These are phyloP conservation scores for Penicillium simplicissimum DNA, from an alignment of 495 filamentous ascomycete species.

Conservation along the genomic window DNA sequence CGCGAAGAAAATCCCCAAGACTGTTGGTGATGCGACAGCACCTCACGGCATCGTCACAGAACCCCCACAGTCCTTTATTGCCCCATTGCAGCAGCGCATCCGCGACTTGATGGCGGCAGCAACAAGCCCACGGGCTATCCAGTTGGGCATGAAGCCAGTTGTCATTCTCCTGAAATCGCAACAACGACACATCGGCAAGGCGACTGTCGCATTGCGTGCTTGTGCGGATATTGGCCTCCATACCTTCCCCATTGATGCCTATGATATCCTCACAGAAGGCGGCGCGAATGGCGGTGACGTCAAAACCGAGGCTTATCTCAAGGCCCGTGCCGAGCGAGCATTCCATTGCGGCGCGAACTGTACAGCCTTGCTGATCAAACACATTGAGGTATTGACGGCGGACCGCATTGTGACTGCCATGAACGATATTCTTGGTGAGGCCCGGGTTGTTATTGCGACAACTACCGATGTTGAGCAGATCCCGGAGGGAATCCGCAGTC, in stretches of 20 bases:
- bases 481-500: constrained; percentile 79
- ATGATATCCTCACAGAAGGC: constrained; percentile 89
- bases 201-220: constrained; percentile 69
- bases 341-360: constrained; percentile 81
- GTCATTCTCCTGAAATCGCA: constrained; percentile 86
- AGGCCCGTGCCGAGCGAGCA: constrained; percentile 83
- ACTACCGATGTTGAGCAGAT: constrained; percentile 94
- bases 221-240: constrained; percentile 89
- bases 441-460: constrained; percentile 83
- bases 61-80: constrained; percentile 52
- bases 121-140: constrained; percentile 82
- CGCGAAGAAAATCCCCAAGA: constrained; percentile 57
- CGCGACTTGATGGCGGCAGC: constrained; percentile 86
- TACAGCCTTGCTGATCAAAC: constrained; percentile 79
- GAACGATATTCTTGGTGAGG: constrained; percentile 71
- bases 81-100: constrained; percentile 71
- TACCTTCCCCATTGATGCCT: constrained; percentile 84
- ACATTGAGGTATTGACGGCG: constrained; percentile 87
- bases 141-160: constrained; percentile 82
- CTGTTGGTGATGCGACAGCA: constrained; percentile 35
- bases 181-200: constrained; percentile 89
- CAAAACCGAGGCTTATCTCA: constrained; percentile 87
- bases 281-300: constrained; percentile 84
- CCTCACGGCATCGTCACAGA: constrained; percentile 49
- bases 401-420: constrained; percentile 84